phyloP scores from a whole-genome alignment of 139 green algal genomes.

The Coelastrella sp. region DNA sequence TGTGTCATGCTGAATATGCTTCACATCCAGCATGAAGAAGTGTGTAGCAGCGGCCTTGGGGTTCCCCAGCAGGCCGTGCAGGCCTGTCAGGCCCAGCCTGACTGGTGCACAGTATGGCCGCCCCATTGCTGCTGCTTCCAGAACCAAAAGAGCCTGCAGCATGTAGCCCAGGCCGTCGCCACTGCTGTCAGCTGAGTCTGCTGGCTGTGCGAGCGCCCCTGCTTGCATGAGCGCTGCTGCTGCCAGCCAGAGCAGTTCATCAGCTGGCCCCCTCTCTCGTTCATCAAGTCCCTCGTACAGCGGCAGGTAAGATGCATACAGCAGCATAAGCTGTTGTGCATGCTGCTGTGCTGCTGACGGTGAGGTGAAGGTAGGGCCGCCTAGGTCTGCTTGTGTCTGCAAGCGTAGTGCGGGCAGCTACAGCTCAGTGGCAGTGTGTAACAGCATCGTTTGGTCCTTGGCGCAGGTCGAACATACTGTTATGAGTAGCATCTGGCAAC shows the following conservation, averaged over 20 bases:
- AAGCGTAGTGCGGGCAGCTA: neutral
- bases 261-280: conserved; percentile 79
- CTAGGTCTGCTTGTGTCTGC: conserved; percentile 71
- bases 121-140: conserved; percentile 55
- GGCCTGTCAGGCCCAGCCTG: conserved; percentile 62
- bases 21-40: conserved; percentile 72
- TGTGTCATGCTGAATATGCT: conserved; percentile 83
- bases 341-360: conserved; percentile 44
- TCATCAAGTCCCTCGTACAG: conserved; percentile 74
- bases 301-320: conserved; percentile 58
- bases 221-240: conserved; percentile 46
- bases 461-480: no score
- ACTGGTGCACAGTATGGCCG: conserved; percentile 67
- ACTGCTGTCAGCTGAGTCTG: neutral
- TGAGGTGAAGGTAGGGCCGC: conserved; percentile 37
- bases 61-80: conserved; percentile 71
- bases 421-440: neutral
- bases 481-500: no score
- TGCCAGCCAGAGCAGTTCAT: conserved; percentile 79
- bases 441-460: neutral
- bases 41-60: conserved; percentile 49
- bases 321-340: conserved; percentile 57
- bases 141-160: conserved; percentile 58
- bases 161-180: neutral
- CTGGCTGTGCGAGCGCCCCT: neutral